These are phyloP conservation scores for Scorias spongiosa DNA, from an alignment of 2,329 filamentous ascomycete genomes.

Conservation along the genomic window DNA sequence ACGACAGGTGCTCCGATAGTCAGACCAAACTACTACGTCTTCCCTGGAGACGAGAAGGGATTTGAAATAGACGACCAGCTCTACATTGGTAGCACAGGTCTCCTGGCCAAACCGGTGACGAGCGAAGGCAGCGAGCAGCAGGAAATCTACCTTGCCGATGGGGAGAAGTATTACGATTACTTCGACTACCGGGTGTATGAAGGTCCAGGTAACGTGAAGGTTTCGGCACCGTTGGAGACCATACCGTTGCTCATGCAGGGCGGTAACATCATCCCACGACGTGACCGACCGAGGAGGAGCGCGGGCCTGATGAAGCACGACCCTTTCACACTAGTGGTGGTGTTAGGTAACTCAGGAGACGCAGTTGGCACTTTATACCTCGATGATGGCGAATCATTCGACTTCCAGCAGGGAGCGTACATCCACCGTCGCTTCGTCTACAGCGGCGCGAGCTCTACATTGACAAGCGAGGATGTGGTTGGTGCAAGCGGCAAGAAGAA, in stretches of 20 bases:
- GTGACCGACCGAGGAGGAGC: constrained; percentile 74
- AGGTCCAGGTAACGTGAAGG: constrained; percentile 54
- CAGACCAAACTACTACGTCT: constrained; percentile 82
- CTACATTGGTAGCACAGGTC: constrained; percentile 73
- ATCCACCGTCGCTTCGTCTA: constrained; percentile 73
- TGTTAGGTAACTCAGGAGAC: constrained; percentile 50
- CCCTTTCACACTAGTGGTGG: constrained; percentile 81
- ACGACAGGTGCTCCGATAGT: constrained; percentile 74
- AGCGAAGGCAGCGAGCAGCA: constrained; percentile 57
- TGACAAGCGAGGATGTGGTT: constrained; percentile 56
- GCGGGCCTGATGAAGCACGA: constrained; percentile 84
- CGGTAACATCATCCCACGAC: constrained; percentile 79
- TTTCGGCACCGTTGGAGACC: constrained; percentile 67
- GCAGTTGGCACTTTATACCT: constrained; percentile 75
- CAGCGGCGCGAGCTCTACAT: constrained; percentile 33
- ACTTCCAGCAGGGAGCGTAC: constrained; percentile 71
- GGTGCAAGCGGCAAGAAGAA: constrained; percentile 39
- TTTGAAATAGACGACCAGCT: constrained; percentile 86
- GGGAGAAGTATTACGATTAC: constrained; percentile 89
- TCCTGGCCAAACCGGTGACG: constrained; percentile 85
- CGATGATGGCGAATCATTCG: constrained; percentile 88
- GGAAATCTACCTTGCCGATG: constrained; percentile 76
- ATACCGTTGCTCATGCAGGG: constrained; percentile 86
- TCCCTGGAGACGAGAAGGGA: constrained; percentile 72
- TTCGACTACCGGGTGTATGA: constrained; percentile 70